phyloP scores from a whole-genome alignment of 2,329 filamentous ascomycete genomes.

The Dactylella cylindrospora region DNA sequence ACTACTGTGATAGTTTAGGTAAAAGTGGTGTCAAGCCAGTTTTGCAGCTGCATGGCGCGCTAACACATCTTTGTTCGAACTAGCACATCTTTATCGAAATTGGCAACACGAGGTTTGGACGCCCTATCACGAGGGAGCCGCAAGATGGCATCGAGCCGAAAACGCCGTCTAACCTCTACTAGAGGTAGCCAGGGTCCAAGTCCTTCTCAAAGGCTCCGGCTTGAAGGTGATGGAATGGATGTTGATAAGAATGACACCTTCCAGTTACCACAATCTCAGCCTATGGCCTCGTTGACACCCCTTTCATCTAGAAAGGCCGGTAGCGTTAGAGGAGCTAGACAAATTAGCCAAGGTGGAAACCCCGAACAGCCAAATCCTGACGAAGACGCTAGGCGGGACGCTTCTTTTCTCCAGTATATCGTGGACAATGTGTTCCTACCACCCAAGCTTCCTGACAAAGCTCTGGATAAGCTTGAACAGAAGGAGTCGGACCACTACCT shows the following conservation, averaged over 20 bases:
- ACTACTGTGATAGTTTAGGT: too few relatives aligned
- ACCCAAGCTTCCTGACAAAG: conserved; percentile 55
- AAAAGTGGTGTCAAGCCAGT: too few relatives aligned
- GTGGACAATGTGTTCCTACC: conserved; percentile 58
- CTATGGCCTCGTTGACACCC: not conserved
- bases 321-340: too few relatives aligned
- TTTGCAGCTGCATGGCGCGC: too few relatives aligned
- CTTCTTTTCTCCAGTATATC: conserved; percentile 44
- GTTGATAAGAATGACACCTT: not conserved
- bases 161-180: not conserved
- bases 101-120: too few relatives aligned
- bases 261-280: not conserved
- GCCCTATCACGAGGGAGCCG: not conserved
- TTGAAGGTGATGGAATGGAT: not conserved
- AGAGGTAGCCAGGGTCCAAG: not conserved
- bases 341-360: too few relatives aligned
- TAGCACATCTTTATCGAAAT: too few relatives aligned
- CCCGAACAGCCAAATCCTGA: not conserved
- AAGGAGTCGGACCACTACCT: conserved; percentile 21
- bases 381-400: not conserved
- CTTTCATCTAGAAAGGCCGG: not conserved
- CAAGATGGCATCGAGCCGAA: not conserved
- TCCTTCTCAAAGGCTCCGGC: conserved; percentile 10
- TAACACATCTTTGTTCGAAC: too few relatives aligned
- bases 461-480: conserved; percentile 48